A percentile compares a stretch with the other conserved stretches of the same genome.
These are phyloP conservation scores for Lablab purpureus DNA, from an alignment of 306 rosid species.

Conservation along the genomic window DNA sequence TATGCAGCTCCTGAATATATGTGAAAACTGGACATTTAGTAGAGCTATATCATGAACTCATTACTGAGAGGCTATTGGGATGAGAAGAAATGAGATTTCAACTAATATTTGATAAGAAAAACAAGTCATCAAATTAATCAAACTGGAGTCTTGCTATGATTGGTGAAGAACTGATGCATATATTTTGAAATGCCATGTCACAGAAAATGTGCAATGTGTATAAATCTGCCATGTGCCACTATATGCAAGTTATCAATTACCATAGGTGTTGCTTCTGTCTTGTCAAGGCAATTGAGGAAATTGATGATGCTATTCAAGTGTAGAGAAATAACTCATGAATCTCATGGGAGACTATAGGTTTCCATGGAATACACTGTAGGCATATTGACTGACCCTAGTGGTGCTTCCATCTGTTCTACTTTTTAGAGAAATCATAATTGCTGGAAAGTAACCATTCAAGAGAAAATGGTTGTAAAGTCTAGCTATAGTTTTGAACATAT, in stretches of 20 bases:
- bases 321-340: slow-evolving; percentile 5
- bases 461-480: slow-evolving; percentile 19
- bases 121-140: slow-evolving; percentile 60
- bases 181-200: slow-evolving; percentile 17
- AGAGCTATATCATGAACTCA: slow-evolving; percentile 84
- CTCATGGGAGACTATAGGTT: not conserved
- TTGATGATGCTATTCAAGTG: not conserved
- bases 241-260: not conserved
- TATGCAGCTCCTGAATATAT: slow-evolving; percentile 98
- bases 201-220: not conserved
- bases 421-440: slow-evolving; percentile 12
- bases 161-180: slow-evolving; percentile 45
- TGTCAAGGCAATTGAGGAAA: slow-evolving; percentile 36
- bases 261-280: not conserved
- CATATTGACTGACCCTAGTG: not conserved
- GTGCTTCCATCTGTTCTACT: slow-evolving; percentile 27
- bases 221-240: no score
- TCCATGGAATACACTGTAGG: slow-evolving; percentile 10
- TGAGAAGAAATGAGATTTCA: slow-evolving; percentile 64
- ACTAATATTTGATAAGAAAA: slow-evolving; percentile 64
- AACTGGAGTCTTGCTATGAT: slow-evolving; percentile 54
- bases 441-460: slow-evolving; percentile 15
- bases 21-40: no score
- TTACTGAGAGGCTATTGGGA: slow-evolving; percentile 81
- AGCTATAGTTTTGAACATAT: slow-evolving; percentile 26